These are phyloP conservation scores for Posidonia australis DNA, from an alignment of 106 monocot genomes.

Conservation along the genomic window DNA sequence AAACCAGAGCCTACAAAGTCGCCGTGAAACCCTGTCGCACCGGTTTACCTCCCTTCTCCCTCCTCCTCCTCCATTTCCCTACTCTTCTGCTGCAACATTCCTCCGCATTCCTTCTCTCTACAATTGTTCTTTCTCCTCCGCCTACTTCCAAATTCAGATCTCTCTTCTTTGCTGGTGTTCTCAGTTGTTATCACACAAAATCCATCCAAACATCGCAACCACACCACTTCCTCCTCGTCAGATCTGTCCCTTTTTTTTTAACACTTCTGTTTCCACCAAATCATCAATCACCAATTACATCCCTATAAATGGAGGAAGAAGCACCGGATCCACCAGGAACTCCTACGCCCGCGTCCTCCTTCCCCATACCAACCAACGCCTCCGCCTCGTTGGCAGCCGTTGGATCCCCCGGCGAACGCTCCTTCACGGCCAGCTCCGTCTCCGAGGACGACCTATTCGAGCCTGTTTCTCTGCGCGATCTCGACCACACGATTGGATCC, in stretches of 20 bases:
- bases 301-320: slow-evolving; percentile 10
- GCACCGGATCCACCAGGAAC: slow-evolving; percentile 8
- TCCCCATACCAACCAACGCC: neutral
- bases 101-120: no score
- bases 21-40: no score
- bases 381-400: neutral
- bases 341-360: neutral
- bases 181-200: no score
- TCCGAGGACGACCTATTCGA: slow-evolving; percentile 62
- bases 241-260: neutral
- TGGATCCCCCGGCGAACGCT: neutral
- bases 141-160: no score
- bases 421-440: slow-evolving; percentile 20
- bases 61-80: no score
- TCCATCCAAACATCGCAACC: neutral
- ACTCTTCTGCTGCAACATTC: no score
- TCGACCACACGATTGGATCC: slow-evolving; percentile 13
- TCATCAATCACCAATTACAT: no score
- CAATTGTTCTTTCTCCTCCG: no score
- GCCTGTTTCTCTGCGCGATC: slow-evolving; percentile 60
- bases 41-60: no score
- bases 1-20: no score
- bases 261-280: no score
- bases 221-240: neutral
- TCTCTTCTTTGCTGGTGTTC: no score